Evolutionary conservation across 306 rosid species (phyloP), one percentile per base, ranked within the genome.

Genomic region (Fragaria nilgerrensis): DNA sequence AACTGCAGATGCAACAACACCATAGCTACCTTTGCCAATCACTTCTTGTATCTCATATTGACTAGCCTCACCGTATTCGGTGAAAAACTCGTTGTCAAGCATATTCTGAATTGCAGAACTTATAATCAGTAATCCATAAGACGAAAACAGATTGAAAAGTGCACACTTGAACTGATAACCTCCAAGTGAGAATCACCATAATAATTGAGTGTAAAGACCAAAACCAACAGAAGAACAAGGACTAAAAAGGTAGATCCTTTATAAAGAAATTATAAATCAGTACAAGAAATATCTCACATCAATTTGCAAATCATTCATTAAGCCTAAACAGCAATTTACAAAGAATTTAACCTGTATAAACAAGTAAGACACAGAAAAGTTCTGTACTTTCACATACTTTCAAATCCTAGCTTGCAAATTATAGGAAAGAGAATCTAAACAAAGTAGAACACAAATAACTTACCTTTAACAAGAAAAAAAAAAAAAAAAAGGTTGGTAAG

Each of bases 51-150:
- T 87, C 69, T 90, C 90, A 66, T 90, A 90, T 50, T 82, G 91
- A 66, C 87, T 86, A 45, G 91, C 91, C 83, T 90, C 94, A 29
- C 94, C 94, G 73, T 87, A 90, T 75, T 87, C 94, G 8, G 90
- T 87, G 89, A 90, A 90, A 62, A 90, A 90, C 34, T 90, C 94
- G 74, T 89, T 87, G 70, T 86, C 86, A 75, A 84, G 84, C 94
- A 89, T 89, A 25, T 58, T 87, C 90, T 89, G 81, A 84, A 70
- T 67, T 25, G 47, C 79, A 84, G 63, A 70, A 73, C 19, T 39
- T 16, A 19, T 32, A 47, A 79, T 75, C 71, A 85, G 81, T 27
- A 78, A 74, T 65, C 45, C 68, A 32, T 29, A 9, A 43, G 13
- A 43, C 72, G 44, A 32, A 73, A 76, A 65, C 25, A 71, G 55